Base-by-base conservation (phyloP, 345 rosid species). In the Nasturtium officinale region DNA sequence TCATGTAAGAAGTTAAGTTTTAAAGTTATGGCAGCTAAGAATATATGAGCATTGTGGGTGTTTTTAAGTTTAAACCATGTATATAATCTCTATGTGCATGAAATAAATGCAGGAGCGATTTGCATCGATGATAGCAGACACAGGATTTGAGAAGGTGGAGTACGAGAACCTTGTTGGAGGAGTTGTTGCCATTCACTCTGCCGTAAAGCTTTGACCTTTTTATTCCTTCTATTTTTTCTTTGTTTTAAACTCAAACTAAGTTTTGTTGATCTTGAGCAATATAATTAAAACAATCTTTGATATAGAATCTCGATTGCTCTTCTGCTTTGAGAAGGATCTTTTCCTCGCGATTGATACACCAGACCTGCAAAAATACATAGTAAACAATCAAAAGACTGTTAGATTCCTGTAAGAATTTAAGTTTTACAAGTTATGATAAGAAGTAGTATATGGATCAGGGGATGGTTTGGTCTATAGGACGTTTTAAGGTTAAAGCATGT, bases 111-210 rank as follows among this genome's bases (percentile, higher is more conserved):
- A 89, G 95, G 97, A 88, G 72, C 83, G 77, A 59, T 95, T 91
- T 56, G 99, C 96, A 11, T 77, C 92, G 13, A 88, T 95, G 97
- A 88, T 95, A 15, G 88, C 88, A 26, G 97, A 87, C 33, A 90
- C 94, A 18, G 97, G 97, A 61, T 95, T 95, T 80, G 87, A 90
- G 85, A 91, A 84, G 81, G 96, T 95, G 47, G 99, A 90, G 80
- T 95, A 90, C 47, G 99, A 95, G 82, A 90, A 95, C 84, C 87
- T 95, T 11, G 93, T 91, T 0, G 96, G 93, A 8, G 99, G 99
- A 67, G 96, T 95, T 23, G 96, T 91, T 9, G 90, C 97, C 74
- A 87, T 94, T 60, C 99, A 95, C 65, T 95, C 97, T 0, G 96
- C 89, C 3, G 35, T 91, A 57, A 95, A 95, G 81, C 50, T 90